Conservation (phyloP, 805 yeast species). For the Kodamaea sagamina region DNA sequence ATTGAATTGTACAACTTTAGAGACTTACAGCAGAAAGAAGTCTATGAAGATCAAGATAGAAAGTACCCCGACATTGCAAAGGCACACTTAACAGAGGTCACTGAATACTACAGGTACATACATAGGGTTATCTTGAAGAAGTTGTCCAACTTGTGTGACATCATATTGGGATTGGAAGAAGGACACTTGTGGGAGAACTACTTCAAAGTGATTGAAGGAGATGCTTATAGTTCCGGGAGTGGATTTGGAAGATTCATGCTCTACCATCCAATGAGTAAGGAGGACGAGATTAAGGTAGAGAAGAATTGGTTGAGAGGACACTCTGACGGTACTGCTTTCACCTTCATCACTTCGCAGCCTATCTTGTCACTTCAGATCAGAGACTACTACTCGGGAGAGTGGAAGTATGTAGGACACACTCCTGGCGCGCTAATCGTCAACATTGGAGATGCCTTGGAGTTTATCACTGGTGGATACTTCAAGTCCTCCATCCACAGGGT, state of each 20-base stretch:
- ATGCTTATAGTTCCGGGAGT: conserved; percentile 27
- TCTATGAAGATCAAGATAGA: conserved; percentile 21
- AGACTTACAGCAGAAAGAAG: conserved; percentile 25
- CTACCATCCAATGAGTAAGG: conserved; percentile 27
- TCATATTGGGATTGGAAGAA: conserved; percentile 31
- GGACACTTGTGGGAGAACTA: conserved; percentile 32
- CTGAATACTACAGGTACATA: conserved; percentile 24
- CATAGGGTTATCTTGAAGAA: conserved; percentile 26
- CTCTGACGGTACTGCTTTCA: conserved; percentile 33
- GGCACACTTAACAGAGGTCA: conserved; percentile 26
- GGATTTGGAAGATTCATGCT: conserved; percentile 35
- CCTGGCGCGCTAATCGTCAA: conserved; percentile 33
- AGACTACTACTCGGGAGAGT: conserved; percentile 30
- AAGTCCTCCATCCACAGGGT: conserved; percentile 20
- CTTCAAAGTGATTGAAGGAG: conserved; percentile 25
- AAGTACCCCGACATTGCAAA: conserved; percentile 28
- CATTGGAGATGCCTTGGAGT: conserved; percentile 34
- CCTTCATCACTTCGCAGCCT: conserved; percentile 35
- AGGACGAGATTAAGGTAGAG: conserved; percentile 27
- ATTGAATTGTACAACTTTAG: conserved; percentile 32
- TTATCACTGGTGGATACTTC: conserved; percentile 31
- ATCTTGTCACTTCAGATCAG: conserved; percentile 32
- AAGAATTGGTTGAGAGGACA: conserved; percentile 34
- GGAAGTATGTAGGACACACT: conserved; percentile 34
- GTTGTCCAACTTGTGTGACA: conserved; percentile 27